phyloP scores from a whole-genome alignment of 1,139 yeast genomes.

The Debaryomyces psychrophilus region DNA sequence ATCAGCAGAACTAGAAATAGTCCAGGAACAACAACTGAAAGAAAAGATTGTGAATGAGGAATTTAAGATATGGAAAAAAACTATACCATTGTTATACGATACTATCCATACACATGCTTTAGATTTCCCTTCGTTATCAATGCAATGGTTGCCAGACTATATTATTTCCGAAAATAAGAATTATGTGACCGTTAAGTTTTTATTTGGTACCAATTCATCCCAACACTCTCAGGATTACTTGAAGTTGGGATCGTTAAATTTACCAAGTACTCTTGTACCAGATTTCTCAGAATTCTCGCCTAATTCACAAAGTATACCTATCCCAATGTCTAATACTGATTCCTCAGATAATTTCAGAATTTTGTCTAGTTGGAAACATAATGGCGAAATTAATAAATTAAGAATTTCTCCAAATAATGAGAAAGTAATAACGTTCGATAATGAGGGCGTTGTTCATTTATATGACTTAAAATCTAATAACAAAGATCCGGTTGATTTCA shows the following conservation, averaged over 20 bases:
- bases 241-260: constrained; percentile 46
- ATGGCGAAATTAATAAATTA: constrained; percentile 56
- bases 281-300: constrained; percentile 28
- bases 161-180: constrained; percentile 38
- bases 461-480: constrained; percentile 32
- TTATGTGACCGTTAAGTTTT: constrained; percentile 41
- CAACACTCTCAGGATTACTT: constrained; percentile 45
- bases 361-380: constrained; percentile 52
- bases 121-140: constrained; percentile 60
- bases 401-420: constrained; percentile 39
- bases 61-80: constrained; percentile 93
- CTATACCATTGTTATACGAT: constrained; percentile 87
- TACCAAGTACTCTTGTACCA: constrained; percentile 56
- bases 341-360: constrained; percentile 33
- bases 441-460: constrained; percentile 50
- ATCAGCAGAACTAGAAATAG: constrained; percentile 36
- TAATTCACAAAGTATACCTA: constrained; percentile 24
- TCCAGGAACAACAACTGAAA: constrained; percentile 48
- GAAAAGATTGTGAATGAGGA: constrained; percentile 65
- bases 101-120: constrained; percentile 69
- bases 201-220: constrained; percentile 54
- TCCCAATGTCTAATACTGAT: constrained; percentile 26
- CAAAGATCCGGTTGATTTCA: constrained; percentile 41
- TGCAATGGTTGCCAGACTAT: constrained; percentile 51
- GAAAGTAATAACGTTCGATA: constrained; percentile 53